These are phyloP conservation scores for Diplodia scrobiculata DNA, from an alignment of 2,329 filamentous ascomycete species.

Conservation along the genomic window DNA sequence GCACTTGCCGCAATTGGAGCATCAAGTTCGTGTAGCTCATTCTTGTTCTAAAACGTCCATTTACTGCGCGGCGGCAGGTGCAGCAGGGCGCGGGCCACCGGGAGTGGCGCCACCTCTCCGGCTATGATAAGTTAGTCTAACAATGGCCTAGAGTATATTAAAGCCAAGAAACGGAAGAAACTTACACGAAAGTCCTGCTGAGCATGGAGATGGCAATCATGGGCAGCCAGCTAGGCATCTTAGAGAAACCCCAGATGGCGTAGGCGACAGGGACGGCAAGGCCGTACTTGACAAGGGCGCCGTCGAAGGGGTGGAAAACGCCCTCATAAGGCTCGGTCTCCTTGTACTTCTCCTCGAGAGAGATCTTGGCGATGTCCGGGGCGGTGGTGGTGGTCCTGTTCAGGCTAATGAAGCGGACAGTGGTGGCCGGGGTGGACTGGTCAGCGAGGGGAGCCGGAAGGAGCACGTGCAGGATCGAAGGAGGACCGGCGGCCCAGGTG, in stretches of 20 bases:
- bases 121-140: conserved; percentile 2
- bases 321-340: conserved; percentile 60
- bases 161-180: conserved; percentile 31
- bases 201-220: conserved; percentile 75
- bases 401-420: conserved; percentile 65
- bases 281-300: conserved; percentile 63
- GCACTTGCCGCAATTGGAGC: background rate
- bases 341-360: conserved; percentile 61
- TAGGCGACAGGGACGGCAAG: conserved; percentile 68
- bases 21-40: conserved; percentile 4
- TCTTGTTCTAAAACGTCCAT: background rate
- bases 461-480: conserved; percentile 66
- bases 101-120: conserved; percentile 16
- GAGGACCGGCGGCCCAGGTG: conserved; percentile 67
- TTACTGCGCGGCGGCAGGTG: conserved; percentile 26
- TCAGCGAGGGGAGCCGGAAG: conserved; percentile 62
- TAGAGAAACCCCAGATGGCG: conserved; percentile 62
- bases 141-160: background rate
- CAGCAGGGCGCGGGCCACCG: conserved; percentile 5
- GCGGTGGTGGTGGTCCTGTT: conserved; percentile 70
- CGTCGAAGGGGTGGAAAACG: conserved; percentile 75
- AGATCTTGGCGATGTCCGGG: conserved; percentile 63
- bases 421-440: conserved; percentile 64
- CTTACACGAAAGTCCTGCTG: conserved; percentile 76
- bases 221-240: conserved; percentile 69